Evolutionary conservation across 2,329 filamentous ascomycete genomes (phyloP).

Genomic region (Cladosporium sp.): DNA sequence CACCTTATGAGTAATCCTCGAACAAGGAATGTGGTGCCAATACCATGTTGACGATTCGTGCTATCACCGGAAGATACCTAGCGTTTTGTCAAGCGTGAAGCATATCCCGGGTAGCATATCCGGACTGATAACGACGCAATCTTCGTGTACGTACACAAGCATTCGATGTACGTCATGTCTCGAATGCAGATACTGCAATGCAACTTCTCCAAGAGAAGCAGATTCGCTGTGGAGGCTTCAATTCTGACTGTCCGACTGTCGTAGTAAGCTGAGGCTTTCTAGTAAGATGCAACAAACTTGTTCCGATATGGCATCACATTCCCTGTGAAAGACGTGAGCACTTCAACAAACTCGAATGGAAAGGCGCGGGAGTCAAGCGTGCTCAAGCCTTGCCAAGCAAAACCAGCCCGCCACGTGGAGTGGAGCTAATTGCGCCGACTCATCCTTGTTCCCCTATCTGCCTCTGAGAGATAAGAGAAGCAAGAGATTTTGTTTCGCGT

Average conservation of each 20-base stretch:
- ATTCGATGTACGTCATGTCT: not conserved
- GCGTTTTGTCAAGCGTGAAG: not conserved
- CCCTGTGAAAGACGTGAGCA: not conserved
- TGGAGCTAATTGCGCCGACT: not conserved
- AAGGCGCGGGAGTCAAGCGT: not conserved
- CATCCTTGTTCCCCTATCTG: not conserved
- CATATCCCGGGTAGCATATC: not conserved
- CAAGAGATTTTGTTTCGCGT: not conserved
- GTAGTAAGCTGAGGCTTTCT: not conserved
- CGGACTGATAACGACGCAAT: not conserved
- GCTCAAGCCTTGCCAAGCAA: slow-evolving; percentile 3
- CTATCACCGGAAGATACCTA: not conserved
- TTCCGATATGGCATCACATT: not conserved
- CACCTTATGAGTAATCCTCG: not conserved
- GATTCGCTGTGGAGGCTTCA: not conserved
- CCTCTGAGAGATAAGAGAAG: not conserved
- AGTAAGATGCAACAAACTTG: not conserved
- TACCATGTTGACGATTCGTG: not conserved
- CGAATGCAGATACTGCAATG: not conserved
- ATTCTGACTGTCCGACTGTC: not conserved
- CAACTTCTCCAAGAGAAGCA: not conserved
- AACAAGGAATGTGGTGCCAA: not conserved
- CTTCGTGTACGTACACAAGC: not conserved
- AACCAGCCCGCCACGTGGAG: not conserved
- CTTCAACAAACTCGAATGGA: not conserved